A percentile compares a stretch with the other conserved stretches of the same genome.
Conservation (phyloP, 164 flowering plant genomes). For the Brasenia schreberi region DNA sequence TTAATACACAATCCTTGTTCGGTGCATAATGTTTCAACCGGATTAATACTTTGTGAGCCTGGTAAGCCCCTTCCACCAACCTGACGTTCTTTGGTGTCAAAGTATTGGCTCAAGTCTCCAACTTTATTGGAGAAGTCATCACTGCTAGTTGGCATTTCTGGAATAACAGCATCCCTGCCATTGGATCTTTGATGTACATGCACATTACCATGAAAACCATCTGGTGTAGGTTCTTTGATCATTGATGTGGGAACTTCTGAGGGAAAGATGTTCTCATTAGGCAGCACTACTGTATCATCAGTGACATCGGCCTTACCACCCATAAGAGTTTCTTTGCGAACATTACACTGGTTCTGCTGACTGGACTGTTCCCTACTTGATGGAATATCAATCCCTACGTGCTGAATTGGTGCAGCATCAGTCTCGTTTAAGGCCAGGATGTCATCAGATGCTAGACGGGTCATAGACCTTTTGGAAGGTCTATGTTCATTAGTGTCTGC, state of each 20-base stretch:
- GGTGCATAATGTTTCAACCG: constrained; percentile 12
- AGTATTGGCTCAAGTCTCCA: too few relatives aligned
- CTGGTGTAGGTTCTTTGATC: neutral
- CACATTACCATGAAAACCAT: neutral
- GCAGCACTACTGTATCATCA: neutral
- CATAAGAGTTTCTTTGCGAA: neutral
- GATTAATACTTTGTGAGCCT: constrained; percentile 19
- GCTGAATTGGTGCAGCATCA: neutral
- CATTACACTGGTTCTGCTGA: neutral
- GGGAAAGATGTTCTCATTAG: neutral
- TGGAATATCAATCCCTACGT: neutral
- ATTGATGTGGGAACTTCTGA: neutral
- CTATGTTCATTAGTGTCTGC: too few relatives aligned
- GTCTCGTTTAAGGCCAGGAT: neutral
- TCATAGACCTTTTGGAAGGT: neutral
- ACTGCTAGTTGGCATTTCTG: constrained; percentile 14
- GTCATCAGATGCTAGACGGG: neutral
- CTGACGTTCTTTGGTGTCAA: too few relatives aligned
- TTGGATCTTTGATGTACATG: too few relatives aligned
- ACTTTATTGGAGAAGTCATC: neutral
- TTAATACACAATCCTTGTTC: constrained; percentile 36
- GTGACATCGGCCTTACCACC: neutral
- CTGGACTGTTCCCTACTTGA: neutral
- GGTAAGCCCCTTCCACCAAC: constrained; percentile 21
- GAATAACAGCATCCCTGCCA: constrained; percentile 1